Evolutionary conservation across 2,329 filamentous ascomycete species (phyloP).

Genomic region (Colletotrichum aenigma): DNA sequence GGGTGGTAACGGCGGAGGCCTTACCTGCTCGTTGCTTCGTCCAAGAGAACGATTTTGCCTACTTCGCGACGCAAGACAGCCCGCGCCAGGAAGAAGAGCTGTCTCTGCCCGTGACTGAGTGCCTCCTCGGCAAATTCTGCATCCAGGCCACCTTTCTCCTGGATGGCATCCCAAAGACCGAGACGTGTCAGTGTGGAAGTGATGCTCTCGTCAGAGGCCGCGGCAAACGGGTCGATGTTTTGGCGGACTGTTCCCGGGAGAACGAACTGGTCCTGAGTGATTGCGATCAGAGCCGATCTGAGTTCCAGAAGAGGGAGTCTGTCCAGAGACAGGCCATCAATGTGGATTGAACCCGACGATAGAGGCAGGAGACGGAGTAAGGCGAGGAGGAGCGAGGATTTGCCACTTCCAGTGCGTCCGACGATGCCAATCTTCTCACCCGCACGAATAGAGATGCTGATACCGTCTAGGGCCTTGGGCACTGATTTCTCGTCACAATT

Average conservation of each 20-base stretch:
- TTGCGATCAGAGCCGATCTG: conserved; percentile 21
- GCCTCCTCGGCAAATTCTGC: conserved; percentile 29
- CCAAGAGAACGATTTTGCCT: conserved; percentile 46
- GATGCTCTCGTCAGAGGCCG: conserved; percentile 35
- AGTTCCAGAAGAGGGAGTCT: conserved; percentile 19
- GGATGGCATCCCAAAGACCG: conserved; percentile 29
- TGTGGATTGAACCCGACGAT: conserved; percentile 36
- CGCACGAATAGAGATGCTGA: conserved; percentile 43
- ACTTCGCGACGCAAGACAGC: conserved; percentile 33
- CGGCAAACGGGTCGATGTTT: conserved; percentile 61
- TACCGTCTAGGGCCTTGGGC: conserved; percentile 27
- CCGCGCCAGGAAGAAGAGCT: conserved; percentile 35
- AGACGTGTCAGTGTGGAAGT: neutral
- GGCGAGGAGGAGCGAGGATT: conserved; percentile 25
- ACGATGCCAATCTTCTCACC: conserved; percentile 39
- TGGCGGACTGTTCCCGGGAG: conserved; percentile 26
- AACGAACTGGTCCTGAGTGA: conserved; percentile 10
- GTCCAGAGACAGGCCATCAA: conserved; percentile 29
- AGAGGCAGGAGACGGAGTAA: conserved; percentile 54
- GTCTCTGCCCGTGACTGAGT: conserved; percentile 35
- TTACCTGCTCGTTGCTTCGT: conserved; percentile 40
- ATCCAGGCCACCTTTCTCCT: conserved; percentile 6
- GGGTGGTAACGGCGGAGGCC: neutral
- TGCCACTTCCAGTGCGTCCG: conserved; percentile 35
- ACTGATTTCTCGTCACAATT: conserved; percentile 25